Evolutionary conservation across 352 stramenopile genomes (phyloP).

Genomic region (Aphanomyces cochlioides): DNA sequence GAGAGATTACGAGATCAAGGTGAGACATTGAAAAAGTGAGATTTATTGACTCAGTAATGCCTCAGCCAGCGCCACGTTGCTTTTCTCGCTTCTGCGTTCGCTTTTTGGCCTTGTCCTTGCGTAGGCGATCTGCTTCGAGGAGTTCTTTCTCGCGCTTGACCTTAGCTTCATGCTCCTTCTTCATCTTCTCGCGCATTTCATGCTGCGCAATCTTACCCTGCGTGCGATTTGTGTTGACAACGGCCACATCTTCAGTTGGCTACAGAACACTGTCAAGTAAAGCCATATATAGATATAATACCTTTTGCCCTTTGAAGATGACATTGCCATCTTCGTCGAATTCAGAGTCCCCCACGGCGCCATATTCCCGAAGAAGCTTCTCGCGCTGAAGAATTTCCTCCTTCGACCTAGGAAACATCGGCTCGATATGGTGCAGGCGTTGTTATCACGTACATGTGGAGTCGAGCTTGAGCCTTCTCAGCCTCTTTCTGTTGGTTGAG

Average conservation of each 20-base stretch:
- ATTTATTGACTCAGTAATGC: no score
- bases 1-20: no score
- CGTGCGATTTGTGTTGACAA: slow-evolving; percentile 51
- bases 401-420: slow-evolving; percentile 38
- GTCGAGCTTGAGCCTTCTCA: slow-evolving; percentile 55
- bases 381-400: slow-evolving; percentile 65
- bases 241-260: slow-evolving; percentile 11
- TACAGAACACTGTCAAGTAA: neutral
- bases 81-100: slow-evolving; percentile 69
- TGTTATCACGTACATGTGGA: slow-evolving; percentile 51
- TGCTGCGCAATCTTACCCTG: slow-evolving; percentile 51
- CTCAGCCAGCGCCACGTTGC: slow-evolving; percentile 48
- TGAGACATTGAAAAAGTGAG: no score
- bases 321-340: slow-evolving; percentile 84
- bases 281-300: slow-evolving; percentile 15
- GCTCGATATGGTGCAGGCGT: neutral
- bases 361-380: slow-evolving; percentile 77
- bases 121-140: slow-evolving; percentile 56
- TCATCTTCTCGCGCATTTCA: slow-evolving; percentile 62
- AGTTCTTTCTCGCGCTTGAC: slow-evolving; percentile 66
- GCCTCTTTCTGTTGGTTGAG: slow-evolving; percentile 52
- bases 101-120: slow-evolving; percentile 73
- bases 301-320: slow-evolving; percentile 69
- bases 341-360: slow-evolving; percentile 70
- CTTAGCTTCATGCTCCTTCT: slow-evolving; percentile 69